Conservation (phyloP, 176 grass and related monocot species). For the Raddia distichophylla region DNA sequence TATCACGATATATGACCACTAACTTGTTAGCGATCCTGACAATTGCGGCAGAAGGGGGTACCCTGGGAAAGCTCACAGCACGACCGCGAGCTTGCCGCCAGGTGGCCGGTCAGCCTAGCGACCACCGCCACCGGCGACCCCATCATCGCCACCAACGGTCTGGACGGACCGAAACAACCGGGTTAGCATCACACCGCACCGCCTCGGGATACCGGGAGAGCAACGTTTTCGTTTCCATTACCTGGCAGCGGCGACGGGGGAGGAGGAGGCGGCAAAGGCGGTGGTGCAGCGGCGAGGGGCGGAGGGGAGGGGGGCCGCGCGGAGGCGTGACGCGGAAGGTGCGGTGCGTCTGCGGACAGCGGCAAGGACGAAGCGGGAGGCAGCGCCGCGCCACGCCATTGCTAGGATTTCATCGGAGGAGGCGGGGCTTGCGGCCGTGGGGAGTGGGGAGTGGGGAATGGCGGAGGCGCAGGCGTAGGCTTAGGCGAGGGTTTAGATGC, state of each 20-base stretch:
- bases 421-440: slow-evolving; percentile 9
- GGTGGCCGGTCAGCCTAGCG: slow-evolving; percentile 67
- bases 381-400: slow-evolving; percentile 69
- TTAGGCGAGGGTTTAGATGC: slow-evolving; percentile 38
- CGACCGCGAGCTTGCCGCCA: slow-evolving; percentile 62
- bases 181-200: not conserved
- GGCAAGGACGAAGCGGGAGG: slow-evolving; percentile 67
- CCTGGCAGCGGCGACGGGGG: slow-evolving; percentile 55
- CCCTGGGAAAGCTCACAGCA: slow-evolving; percentile 97
- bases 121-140: slow-evolving; percentile 45
- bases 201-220: not conserved
- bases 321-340: slow-evolving; percentile 27
- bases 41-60: slow-evolving; percentile 94
- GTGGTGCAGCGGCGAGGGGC: slow-evolving; percentile 28
- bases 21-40: slow-evolving; percentile 96
- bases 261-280: slow-evolving; percentile 32
- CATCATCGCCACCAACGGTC: slow-evolving; percentile 64
- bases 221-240: slow-evolving; percentile 16
- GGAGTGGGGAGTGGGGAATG: slow-evolving; percentile 6
- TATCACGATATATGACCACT: slow-evolving; percentile 50
- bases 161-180: slow-evolving; percentile 27
- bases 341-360: slow-evolving; percentile 39
- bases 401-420: slow-evolving; percentile 28
- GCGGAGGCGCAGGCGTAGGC: not conserved
- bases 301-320: slow-evolving; percentile 20